Base-by-base conservation (phyloP, 78 protist species). In the Creolimax fragrantissima region DNA sequence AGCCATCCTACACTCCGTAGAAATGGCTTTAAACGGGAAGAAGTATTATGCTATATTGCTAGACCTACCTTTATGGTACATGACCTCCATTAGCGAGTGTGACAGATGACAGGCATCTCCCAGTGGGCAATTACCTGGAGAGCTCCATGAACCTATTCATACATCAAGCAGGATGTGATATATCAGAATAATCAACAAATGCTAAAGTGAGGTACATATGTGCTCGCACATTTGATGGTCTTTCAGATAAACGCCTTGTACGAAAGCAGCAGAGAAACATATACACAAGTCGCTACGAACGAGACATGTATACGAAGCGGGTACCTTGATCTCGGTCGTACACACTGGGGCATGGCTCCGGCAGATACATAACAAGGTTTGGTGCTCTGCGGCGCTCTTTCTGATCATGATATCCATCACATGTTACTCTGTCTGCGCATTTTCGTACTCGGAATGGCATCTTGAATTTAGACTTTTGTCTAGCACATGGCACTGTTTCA, bases 361-460 rank as follows among this genome's bases (percentile, higher is more conserved):
- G 43, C 5, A 36, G 5, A 47, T 88, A 88, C 5, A 4, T 11
- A 35, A 11, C 36, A 11, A n/a, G 11, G 67, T 88, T 11, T 17
- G 90, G 90, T 42, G 5, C 45, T 17, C 90, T 5, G 45, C 90
- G 45, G 35, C 90, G 45, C 67, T 88, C 90, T 47, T 88, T 88
- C 44, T 5, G 37, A 6, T 88, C 90, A 47, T 88, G 90, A 11
- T 88, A 88, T 42, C 90, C 90, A 11, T 88, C 90, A 45, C 90
- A 88, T n/a, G 74, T 17, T 47, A 88, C 67, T 36, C 90, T 42
- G 5, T 88, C 67, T 4, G 67, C 11, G 5, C 90, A 88, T 11
- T 11, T 83, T 7, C 74, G 74, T 24, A 47, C 11, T 24, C 74
- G 74, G 74, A 47, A 47, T 11, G 74, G 74, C 74, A 47, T 47